Base-by-base conservation (phyloP, 139 green algal species). In the Tetraselmis striata region DNA sequence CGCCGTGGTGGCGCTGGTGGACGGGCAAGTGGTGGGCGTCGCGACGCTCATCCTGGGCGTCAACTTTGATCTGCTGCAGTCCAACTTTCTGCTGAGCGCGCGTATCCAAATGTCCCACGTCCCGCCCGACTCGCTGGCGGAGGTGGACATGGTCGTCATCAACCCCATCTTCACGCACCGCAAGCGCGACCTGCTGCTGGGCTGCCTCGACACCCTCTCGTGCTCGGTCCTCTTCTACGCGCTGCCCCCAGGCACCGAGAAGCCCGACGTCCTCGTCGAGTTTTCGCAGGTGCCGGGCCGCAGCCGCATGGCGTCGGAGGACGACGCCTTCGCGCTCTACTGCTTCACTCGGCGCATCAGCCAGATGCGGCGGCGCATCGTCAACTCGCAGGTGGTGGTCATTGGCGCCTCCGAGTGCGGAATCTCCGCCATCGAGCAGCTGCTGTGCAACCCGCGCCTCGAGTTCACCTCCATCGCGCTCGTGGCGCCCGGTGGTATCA, bases 391-490 rank as follows among this genome's bases (percentile, higher is more conserved):
- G 84, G 82, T 93, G 1, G 83, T 95, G 45, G 87, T 95, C 5
- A 89, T 88, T 22, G 91, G 91, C 26, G 88, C 90, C 27, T 92
- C 87, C 27, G 88, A 93, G 76, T 87, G 84, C 28, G 90, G 87
- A 2, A 78, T 95, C 32, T 84, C 90, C 31, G 88, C 85, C 5
- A 25, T 95, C 28, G 91, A 95, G 86, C 81, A 80, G n/a, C 82
- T 95, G 78, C 85, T 95, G 59, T 30, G 91, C 28, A 76, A 91
- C 76, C 78, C 82, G 2, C 30, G 77, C 58, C 80, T 88, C 28
- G 31, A 67, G 31, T 94, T 94, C 81, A 92, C 85, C 78, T 87
- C 89, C 82, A 82, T 95, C 76, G 92, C 88, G 0, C 85, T 95
- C 59, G 81, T 95, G 1, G 88, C 88, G 0, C 89, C 91, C 0